Evolutionary conservation across 805 yeast genomes (phyloP), one percentile per base, ranked within the genome.

Genomic region (Candida easanensis): DNA sequence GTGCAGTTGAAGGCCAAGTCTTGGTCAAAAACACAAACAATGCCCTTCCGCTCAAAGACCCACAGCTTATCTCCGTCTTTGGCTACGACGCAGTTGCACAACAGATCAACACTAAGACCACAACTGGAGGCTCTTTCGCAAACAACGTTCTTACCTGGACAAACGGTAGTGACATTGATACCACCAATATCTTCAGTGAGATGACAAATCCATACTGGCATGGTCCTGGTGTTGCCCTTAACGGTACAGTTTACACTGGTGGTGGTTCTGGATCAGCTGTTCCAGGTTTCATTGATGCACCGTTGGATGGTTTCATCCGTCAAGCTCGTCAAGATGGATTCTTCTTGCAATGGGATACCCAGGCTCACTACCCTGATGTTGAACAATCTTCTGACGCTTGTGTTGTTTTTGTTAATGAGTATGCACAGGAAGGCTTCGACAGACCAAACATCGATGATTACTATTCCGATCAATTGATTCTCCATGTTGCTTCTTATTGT

Each of bases 1-100:
- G 44, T 32, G 44, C 44, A 9, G 44, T 36, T 15, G 44, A 41
- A 21, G 44, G 44, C 9, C 44, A 41, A 9, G 40, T 41, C 17
- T 16, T 41, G 26, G 40, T 41, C 13, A 41, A 41, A 40, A 41
- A 41, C 37, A 23, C 17, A 13, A 25, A 41, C 28, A 36, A 36
- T 23, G 40, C 44, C 7, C 25, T 41, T 11, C 44, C 44, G 32
- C 25, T 41, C 31, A 26, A 31, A 23, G 21, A 31, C 20, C 44
- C 40, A n/a, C 27, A 41, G 23, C 20, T 41, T 9, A 22, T 41
- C 27, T 41, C 44, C 17, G 37, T 41, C 17, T 41, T 41, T 20
- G 44, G 44, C n/a, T 41, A 41, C 19, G 44, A 41, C 16, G 44
- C 44, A 11, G 14, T 14, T 20, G 33, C 37, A 13, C 20, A 10